phyloP scores from a whole-genome alignment of 2,329 filamentous ascomycete genomes.

The Hymenoscyphus scutula region DNA sequence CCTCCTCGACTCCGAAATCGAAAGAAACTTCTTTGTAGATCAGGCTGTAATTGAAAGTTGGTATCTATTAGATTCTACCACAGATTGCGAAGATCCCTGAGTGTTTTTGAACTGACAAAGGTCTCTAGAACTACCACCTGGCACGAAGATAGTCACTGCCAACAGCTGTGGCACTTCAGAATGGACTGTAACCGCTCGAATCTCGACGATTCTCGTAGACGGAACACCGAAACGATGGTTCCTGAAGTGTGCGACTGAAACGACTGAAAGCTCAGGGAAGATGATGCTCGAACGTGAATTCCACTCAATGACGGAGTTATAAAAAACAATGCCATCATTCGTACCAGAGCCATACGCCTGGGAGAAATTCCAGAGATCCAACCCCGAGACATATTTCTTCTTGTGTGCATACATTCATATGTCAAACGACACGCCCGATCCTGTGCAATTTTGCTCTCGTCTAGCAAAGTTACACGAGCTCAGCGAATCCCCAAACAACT shows the following conservation, averaged over 20 bases:
- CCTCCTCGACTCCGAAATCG: not conserved
- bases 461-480: slow-evolving; percentile 30
- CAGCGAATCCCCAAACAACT: slow-evolving; percentile 27
- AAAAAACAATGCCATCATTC: slow-evolving; percentile 7
- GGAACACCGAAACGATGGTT: slow-evolving; percentile 23
- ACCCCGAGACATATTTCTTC: slow-evolving; percentile 26
- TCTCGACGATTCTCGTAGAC: slow-evolving; percentile 31
- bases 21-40: slow-evolving; percentile 10
- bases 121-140: slow-evolving; percentile 8
- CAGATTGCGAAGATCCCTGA: too few species aligned
- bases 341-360: slow-evolving; percentile 16
- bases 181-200: slow-evolving; percentile 37
- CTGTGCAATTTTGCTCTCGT: slow-evolving; percentile 21
- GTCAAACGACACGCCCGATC: slow-evolving; percentile 23
- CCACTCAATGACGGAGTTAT: slow-evolving; percentile 10
- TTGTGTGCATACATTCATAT: slow-evolving; percentile 31
- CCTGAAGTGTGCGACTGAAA: slow-evolving; percentile 34
- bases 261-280: slow-evolving; percentile 3
- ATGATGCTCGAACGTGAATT: slow-evolving; percentile 16
- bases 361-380: slow-evolving; percentile 10
- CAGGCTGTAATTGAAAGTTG: slow-evolving; percentile 9
- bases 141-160: slow-evolving; percentile 1
- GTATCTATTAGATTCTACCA: too few species aligned
- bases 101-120: not conserved
- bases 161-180: slow-evolving; percentile 36